Evolutionary conservation across 2,329 filamentous ascomycete genomes (phyloP).

Genomic region (Neofusicoccum umdonicola): DNA sequence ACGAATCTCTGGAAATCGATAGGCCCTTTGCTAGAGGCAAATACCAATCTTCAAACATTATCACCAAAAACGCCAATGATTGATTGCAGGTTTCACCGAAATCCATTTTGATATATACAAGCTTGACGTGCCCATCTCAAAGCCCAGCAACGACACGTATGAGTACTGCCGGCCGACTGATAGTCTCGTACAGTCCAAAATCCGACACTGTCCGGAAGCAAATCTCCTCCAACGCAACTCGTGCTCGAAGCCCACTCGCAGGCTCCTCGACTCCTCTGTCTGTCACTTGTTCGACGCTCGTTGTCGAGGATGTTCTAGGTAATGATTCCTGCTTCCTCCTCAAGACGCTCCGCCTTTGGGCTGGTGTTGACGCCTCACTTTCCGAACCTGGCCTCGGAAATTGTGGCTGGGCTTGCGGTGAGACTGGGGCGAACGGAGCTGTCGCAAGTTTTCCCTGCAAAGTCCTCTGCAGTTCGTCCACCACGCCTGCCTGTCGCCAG

Average conservation of each 20-base stretch:
- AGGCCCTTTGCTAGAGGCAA: neutral
- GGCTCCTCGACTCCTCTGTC: constrained; percentile 22
- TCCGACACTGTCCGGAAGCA: constrained; percentile 34
- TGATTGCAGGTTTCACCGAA: neutral
- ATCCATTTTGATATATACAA: neutral
- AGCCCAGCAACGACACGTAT: constrained; percentile 1
- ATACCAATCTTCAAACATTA: neutral
- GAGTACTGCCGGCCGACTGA: constrained; percentile 17
- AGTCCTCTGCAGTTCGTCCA: constrained; percentile 39
- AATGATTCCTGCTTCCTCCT: constrained; percentile 22
- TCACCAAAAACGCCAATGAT: neutral
- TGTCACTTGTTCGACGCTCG: constrained; percentile 25
- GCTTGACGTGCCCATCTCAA: neutral
- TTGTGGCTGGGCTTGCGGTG: constrained; percentile 1
- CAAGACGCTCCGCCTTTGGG: constrained; percentile 24
- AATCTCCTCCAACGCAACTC: constrained; percentile 32
- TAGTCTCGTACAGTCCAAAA: constrained; percentile 37
- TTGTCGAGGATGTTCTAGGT: constrained; percentile 14
- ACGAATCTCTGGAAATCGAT: neutral
- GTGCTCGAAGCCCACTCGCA: constrained; percentile 20
- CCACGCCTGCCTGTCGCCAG: constrained; percentile 42
- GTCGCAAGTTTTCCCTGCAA: constrained; percentile 30
- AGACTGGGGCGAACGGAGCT: neutral
- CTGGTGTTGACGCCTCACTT: constrained; percentile 12
- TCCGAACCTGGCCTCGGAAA: neutral